Evolutionary conservation across 192 early-diverging fungal species (phyloP).

Genomic region (Chytriomyces sp.): DNA sequence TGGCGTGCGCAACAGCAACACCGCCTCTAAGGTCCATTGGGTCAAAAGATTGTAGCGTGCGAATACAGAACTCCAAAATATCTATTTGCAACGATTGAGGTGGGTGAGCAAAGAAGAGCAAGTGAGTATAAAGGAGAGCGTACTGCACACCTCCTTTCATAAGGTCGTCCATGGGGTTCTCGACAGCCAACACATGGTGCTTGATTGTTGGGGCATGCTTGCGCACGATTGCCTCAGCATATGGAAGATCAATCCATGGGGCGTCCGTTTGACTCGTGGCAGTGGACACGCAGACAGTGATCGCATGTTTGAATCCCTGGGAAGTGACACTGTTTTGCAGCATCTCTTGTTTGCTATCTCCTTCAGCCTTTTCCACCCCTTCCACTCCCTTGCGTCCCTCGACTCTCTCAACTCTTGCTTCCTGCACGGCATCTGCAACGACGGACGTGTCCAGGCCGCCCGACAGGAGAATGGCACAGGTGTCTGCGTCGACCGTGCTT

Average conservation of each 20-base stretch:
- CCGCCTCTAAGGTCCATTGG: slow-evolving; percentile 75
- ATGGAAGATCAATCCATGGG: slow-evolving; percentile 58
- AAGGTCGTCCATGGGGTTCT: slow-evolving; percentile 36
- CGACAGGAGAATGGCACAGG: slow-evolving; percentile 9
- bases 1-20: slow-evolving; percentile 60
- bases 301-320: slow-evolving; percentile 48
- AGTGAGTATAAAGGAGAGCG: neutral
- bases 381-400: neutral
- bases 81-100: slow-evolving; percentile 21
- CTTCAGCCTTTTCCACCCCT: neutral
- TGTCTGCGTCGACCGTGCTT: neutral
- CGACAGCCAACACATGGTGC: slow-evolving; percentile 52
- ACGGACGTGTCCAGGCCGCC: slow-evolving; percentile 79
- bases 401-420: neutral
- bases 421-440: slow-evolving; percentile 53
- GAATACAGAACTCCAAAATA: slow-evolving; percentile 57
- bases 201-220: slow-evolving; percentile 52
- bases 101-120: neutral
- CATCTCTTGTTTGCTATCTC: neutral
- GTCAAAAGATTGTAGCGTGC: slow-evolving; percentile 67
- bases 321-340: neutral
- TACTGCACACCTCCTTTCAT: neutral
- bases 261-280: slow-evolving; percentile 34
- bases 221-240: slow-evolving; percentile 56
- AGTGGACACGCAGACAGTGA: slow-evolving; percentile 50